A percentile compares a stretch with the other conserved stretches of the same genome.
Conservation (phyloP, 306 rosid genomes). For the Lathyrus sativus region DNA sequence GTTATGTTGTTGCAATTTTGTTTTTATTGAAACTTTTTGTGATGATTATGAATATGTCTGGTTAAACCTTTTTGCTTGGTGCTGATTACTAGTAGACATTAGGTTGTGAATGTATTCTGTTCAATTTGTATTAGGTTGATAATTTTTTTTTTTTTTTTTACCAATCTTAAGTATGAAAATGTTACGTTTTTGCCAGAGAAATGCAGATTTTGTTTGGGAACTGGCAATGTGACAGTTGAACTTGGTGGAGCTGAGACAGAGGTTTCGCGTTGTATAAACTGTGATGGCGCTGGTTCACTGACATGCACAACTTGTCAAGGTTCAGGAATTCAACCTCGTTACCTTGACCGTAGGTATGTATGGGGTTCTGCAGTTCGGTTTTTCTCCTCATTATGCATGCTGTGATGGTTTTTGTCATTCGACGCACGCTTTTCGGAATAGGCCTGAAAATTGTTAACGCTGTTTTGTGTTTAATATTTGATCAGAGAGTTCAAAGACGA, state of each 20-base stretch:
- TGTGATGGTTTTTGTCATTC: slow-evolving; percentile 21
- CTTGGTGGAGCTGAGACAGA: slow-evolving; percentile 84
- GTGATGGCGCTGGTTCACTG: slow-evolving; percentile 81
- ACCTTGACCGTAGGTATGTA: slow-evolving; percentile 94
- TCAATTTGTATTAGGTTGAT: slow-evolving; percentile 1
- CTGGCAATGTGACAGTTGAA: slow-evolving; percentile 69
- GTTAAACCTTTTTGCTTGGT: neutral
- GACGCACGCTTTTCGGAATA: neutral
- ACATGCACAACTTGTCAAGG: slow-evolving; percentile 99
- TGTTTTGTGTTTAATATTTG: slow-evolving; percentile 35
- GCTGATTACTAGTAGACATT: neutral
- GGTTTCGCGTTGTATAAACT: slow-evolving; percentile 84
- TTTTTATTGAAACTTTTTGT: neutral
- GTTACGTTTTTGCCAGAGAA: slow-evolving; percentile 56
- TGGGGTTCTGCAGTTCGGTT: slow-evolving; percentile 13
- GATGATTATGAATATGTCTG: neutral
- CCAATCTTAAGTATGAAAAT: slow-evolving; percentile 31
- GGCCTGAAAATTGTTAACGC: slow-evolving; percentile 12
- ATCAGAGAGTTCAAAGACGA: slow-evolving; percentile 93
- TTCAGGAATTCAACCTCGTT: slow-evolving; percentile 96
- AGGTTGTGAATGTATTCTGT: slow-evolving; percentile 1
- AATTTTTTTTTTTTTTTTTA: neutral
- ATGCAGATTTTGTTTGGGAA: slow-evolving; percentile 89
- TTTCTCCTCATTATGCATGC: slow-evolving; percentile 1
- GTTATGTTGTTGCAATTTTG: neutral